A percentile compares a stretch with the other conserved stretches of the same genome.
phyloP scores from a whole-genome alignment of 2,329 filamentous ascomycete species.

The Leptographium galeiforme region DNA sequence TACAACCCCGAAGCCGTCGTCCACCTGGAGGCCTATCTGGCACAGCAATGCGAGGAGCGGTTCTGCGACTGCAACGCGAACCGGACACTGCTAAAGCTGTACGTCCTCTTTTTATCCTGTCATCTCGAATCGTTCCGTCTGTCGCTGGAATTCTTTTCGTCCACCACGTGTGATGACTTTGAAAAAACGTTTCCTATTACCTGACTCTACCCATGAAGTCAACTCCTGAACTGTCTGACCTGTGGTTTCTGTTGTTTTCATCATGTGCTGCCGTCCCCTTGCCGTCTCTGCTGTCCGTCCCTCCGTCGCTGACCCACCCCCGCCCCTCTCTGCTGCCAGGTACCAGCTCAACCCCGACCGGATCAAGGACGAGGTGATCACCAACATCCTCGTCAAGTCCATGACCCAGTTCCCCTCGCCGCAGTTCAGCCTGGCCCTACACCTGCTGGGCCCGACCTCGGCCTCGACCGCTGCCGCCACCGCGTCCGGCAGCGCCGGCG shows the following conservation, averaged over 20 bases:
- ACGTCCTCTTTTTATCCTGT: constrained; percentile 30
- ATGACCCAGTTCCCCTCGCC: constrained; percentile 94
- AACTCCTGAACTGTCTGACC: constrained; percentile 60
- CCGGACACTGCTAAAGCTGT: constrained; percentile 92
- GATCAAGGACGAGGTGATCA: constrained; percentile 90
- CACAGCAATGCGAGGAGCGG: constrained; percentile 87
- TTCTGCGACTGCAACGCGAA: constrained; percentile 96
- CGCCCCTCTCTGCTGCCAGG: constrained; percentile 30
- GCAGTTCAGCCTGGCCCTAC: constrained; percentile 86
- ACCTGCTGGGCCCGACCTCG: constrained; percentile 79
- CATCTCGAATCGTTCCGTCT: background rate
- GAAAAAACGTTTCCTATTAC: constrained; percentile 99
- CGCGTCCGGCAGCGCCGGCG: constrained; percentile 5
- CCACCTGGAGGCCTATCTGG: constrained; percentile 87
- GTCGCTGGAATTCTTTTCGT: background rate
- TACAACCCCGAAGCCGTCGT: constrained; percentile 97
- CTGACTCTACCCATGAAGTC: constrained; percentile 64
- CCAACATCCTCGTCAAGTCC: constrained; percentile 97
- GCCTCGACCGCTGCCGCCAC: constrained; percentile 48
- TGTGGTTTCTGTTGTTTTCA: constrained; percentile 9
- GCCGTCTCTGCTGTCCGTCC: background rate
- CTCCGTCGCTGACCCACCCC: background rate
- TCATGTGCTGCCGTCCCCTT: too few relatives aligned
- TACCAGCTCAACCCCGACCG: constrained; percentile 99
- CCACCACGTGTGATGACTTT: constrained; percentile 55